These are phyloP conservation scores for Fusarium sp. DNA, from an alignment of 2,329 filamentous ascomycete genomes.

Conservation along the genomic window DNA sequence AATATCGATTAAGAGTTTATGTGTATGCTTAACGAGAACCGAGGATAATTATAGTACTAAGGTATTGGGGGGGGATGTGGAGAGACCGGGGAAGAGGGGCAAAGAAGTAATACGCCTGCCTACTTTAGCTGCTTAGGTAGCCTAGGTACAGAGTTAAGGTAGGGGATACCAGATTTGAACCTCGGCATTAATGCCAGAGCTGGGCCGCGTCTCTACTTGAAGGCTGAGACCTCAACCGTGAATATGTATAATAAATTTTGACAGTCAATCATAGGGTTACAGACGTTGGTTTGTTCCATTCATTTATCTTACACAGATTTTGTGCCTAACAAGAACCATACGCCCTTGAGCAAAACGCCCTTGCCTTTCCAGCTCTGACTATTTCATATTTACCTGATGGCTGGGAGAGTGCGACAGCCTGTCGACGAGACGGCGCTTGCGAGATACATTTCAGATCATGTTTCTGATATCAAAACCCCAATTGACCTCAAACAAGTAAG, in stretches of 20 bases:
- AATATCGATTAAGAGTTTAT: not conserved
- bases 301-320: not conserved
- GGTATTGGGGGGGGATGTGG: constrained; percentile 25
- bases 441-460: constrained; percentile 77
- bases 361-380: not conserved
- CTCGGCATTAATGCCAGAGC: constrained; percentile 35
- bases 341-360: not conserved
- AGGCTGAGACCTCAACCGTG: not conserved
- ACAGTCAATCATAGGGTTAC: not conserved
- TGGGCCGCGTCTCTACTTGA: constrained; percentile 16
- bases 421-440: constrained; percentile 85
- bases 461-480: constrained; percentile 85
- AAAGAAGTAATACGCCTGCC: constrained; percentile 2
- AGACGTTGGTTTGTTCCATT: not conserved
- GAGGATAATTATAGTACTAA: constrained; percentile 1
- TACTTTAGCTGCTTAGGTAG: not conserved
- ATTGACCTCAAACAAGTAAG: constrained; percentile 88
- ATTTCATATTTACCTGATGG: constrained; percentile 63
- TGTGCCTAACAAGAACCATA: not conserved
- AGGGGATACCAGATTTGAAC: constrained; percentile 29
- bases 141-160: too few species aligned
- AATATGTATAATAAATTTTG: constrained; percentile 7
- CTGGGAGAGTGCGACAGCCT: constrained; percentile 86
- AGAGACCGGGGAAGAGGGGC: constrained; percentile 37
- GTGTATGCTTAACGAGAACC: not conserved